phyloP scores from a whole-genome alignment of 306 rosid genomes.

The Vigna mungo region DNA sequence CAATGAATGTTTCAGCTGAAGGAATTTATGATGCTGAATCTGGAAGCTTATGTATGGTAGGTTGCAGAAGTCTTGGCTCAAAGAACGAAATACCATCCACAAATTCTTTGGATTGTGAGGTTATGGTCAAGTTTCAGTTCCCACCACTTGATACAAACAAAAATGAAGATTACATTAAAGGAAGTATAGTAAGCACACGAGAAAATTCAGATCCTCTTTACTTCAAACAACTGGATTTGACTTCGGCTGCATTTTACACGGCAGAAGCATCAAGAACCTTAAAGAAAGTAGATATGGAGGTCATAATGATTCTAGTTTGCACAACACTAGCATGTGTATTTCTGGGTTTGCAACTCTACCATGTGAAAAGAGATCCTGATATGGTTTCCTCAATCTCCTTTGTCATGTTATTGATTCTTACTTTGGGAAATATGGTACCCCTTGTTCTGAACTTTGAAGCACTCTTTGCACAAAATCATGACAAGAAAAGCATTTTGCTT shows the following conservation, averaged over 20 bases:
- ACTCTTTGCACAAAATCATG: slow-evolving; percentile 24
- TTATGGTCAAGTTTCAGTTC: slow-evolving; percentile 51
- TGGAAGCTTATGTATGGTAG: slow-evolving; percentile 67
- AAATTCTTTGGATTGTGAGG: slow-evolving; percentile 52
- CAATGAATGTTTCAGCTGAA: slow-evolving; percentile 49
- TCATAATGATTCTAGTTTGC: slow-evolving; percentile 51
- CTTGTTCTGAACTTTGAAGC: slow-evolving; percentile 61
- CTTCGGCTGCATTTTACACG: slow-evolving; percentile 25
- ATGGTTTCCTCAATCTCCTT: slow-evolving; percentile 53
- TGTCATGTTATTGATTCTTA: slow-evolving; percentile 53
- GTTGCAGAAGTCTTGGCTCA: slow-evolving; percentile 46
- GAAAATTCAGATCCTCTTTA: slow-evolving; percentile 44
- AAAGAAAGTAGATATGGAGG: slow-evolving; percentile 53
- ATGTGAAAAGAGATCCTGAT: slow-evolving; percentile 51
- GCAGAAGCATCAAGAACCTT: slow-evolving; percentile 18
- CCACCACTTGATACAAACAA: slow-evolving; percentile 27
- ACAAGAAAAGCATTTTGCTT: background rate
- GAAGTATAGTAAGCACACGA: slow-evolving; percentile 57
- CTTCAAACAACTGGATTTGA: slow-evolving; percentile 49
- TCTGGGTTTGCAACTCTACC: slow-evolving; percentile 49
- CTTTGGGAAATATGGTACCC: slow-evolving; percentile 53
- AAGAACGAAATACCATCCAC: background rate
- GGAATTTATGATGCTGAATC: slow-evolving; percentile 55
- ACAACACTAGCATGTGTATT: slow-evolving; percentile 55
- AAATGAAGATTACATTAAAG: slow-evolving; percentile 35